Base-by-base conservation (phyloP, 371 early-diverging fungal species). In the Syncephalastrum monosporum region DNA sequence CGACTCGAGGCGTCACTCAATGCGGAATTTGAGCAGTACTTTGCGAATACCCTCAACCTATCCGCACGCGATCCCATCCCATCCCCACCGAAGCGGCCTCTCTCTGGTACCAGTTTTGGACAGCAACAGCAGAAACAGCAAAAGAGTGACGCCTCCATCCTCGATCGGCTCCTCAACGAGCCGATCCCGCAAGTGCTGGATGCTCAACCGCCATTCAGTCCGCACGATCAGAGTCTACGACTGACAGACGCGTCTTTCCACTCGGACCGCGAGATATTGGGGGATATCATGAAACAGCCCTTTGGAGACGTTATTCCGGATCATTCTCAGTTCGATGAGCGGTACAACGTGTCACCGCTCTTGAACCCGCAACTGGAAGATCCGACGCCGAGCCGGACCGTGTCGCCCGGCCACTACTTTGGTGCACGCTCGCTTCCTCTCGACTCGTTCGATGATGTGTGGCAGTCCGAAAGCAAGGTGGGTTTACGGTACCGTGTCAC, bases 341-440 rank as follows among this genome's bases (percentile, higher is more conserved):
- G 57, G 19, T 61, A 69, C 46, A 63, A 57, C 21, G 65, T 62
- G 21, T 21, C 56, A 6, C 66, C 64, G 5, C 52, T 63, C 12
- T 24, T 60, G 33, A 66, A 68, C 2, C 41, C 38, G 21, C 27
- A 50, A 46, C 19, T 19, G 21, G 45, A 4, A 24, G 29, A 44
- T 13, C 41, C 44, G 10, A 23, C 47, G 17, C 29, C 41, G 5
- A 52, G 60, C 15, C 57, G 59, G 44, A 21, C 59, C 21, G 53
- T 61, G 16, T 70, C 70, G 17, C 68, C 71, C 5, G 74, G 74
- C 0, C 55, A 65, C 16, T 69, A 70, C 45, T 74, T 70, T 58
- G 63, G 57, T n/a, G 68, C 65, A 43, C 49, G 64, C 17, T 70
- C 74, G 14, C 45, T 74, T n/a, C 70, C 74, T 2, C 47, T 70